Evolutionary conservation across 2,329 filamentous ascomycete genomes (phyloP).

Genomic region (Colletotrichum lentis): DNA sequence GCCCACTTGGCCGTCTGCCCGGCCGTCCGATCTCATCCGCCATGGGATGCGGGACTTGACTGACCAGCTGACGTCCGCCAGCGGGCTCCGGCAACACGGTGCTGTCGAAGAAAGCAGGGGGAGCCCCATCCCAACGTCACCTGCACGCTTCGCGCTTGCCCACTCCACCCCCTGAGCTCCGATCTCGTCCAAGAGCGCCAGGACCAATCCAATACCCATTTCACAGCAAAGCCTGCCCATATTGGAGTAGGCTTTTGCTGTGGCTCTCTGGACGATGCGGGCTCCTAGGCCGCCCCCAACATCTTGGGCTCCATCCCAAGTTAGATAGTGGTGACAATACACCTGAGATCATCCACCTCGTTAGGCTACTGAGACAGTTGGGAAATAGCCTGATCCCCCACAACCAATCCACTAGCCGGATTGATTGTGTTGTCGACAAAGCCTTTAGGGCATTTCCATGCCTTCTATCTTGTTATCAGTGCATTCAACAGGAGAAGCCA

Average conservation of each 20-base stretch:
- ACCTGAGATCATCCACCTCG: conserved; percentile 37
- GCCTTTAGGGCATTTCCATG: conserved; percentile 28
- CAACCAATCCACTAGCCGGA: conserved; percentile 35
- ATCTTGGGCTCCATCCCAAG: conserved; percentile 44
- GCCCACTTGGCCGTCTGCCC: neutral
- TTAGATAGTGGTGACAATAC: conserved; percentile 36
- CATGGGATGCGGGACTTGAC: neutral
- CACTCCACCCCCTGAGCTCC: conserved; percentile 35
- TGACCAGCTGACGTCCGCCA: conserved; percentile 20
- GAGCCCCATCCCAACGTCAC: too few relatives aligned
- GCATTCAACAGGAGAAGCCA: conserved; percentile 41
- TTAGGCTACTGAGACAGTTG: conserved; percentile 35
- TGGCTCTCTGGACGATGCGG: conserved; percentile 42
- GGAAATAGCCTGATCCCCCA: conserved; percentile 38
- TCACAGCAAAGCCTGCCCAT: conserved; percentile 17
- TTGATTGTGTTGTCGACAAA: conserved; percentile 33
- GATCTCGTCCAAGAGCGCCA: conserved; percentile 40
- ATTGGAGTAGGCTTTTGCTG: conserved; percentile 41
- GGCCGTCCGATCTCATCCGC: neutral
- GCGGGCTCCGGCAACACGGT: conserved; percentile 45
- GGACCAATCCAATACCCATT: conserved; percentile 3
- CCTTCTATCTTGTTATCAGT: conserved; percentile 41
- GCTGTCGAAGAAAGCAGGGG: conserved; percentile 39
- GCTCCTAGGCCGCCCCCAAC: conserved; percentile 42
- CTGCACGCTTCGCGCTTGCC: neutral